These are phyloP conservation scores for Barbatosphaeria neglecta DNA, from an alignment of 495 filamentous ascomycete species.

Conservation along the genomic window DNA sequence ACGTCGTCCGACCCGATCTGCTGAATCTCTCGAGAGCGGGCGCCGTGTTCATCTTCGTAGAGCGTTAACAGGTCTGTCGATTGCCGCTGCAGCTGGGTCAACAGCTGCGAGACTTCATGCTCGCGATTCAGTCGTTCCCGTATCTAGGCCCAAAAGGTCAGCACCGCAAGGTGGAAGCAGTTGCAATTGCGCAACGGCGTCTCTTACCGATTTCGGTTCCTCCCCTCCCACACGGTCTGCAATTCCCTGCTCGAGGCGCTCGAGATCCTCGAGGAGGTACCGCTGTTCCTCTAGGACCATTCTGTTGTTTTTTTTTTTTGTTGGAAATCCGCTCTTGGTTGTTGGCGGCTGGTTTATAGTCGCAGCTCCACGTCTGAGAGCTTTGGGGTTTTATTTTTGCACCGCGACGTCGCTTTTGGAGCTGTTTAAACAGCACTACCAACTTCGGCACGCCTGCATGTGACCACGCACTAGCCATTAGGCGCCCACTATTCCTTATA, in stretches of 20 bases:
- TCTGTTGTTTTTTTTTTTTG: slow-evolving; percentile 9
- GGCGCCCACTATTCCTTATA: no score
- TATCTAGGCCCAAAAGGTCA: no score
- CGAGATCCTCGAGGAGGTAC: slow-evolving; percentile 87
- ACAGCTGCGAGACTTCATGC: slow-evolving; percentile 80
- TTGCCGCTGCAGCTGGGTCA: slow-evolving; percentile 76
- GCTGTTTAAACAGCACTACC: no score
- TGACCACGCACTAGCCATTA: no score
- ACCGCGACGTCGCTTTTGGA: no score
- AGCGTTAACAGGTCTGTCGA: slow-evolving; percentile 69
- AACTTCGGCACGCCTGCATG: no score
- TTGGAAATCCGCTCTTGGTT: neutral
- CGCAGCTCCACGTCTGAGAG: neutral
- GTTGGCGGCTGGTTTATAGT: no score
- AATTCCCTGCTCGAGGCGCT: slow-evolving; percentile 87
- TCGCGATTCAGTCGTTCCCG: slow-evolving; percentile 77
- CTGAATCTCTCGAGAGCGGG: slow-evolving; percentile 68
- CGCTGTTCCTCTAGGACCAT: slow-evolving; percentile 90
- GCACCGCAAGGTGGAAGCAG: no score
- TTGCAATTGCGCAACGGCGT: no score
- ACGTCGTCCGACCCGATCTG: slow-evolving; percentile 76
- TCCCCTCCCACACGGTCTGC: slow-evolving; percentile 69
- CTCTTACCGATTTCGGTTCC: slow-evolving; percentile 74
- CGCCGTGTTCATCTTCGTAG: slow-evolving; percentile 66
- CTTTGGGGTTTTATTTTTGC: no score